phyloP scores from a whole-genome alignment of 176 grass and related monocot genomes.

The Oropetium thomaeum region DNA sequence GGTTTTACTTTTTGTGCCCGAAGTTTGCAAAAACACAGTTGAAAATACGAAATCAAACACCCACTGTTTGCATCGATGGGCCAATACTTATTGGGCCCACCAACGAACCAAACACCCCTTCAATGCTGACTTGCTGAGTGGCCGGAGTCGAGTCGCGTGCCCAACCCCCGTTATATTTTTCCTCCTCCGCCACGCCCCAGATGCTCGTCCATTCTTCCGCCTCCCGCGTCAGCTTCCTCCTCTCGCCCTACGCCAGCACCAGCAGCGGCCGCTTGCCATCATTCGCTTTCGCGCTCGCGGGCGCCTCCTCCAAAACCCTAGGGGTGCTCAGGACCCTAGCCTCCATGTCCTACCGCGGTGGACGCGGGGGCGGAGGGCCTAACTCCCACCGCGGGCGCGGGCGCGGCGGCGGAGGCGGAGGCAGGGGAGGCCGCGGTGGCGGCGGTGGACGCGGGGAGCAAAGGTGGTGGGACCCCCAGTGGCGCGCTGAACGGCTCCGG shows the following conservation, averaged over 20 bases:
- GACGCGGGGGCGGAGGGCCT: slow-evolving; percentile 51
- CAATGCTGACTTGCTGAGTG: no score
- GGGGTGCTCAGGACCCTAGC: slow-evolving; percentile 8
- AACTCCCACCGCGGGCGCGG: slow-evolving; percentile 57
- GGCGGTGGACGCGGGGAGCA: slow-evolving; percentile 66
- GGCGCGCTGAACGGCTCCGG: slow-evolving; percentile 81
- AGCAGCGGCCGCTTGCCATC: not conserved
- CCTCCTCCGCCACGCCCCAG: not conserved
- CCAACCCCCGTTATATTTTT: not conserved
- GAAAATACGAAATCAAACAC: no score
- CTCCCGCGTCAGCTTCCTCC: slow-evolving; percentile 18
- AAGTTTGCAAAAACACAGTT: no score
- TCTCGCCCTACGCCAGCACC: not conserved
- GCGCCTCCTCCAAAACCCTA: slow-evolving; percentile 1
- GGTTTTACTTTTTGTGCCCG: no score
- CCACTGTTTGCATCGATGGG: no score
- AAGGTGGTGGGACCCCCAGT: slow-evolving; percentile 91
- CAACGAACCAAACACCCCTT: not conserved
- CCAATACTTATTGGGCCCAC: not conserved
- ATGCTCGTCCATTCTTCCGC: slow-evolving; percentile 34
- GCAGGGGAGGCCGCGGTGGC: slow-evolving; percentile 30
- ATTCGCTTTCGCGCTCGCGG: not conserved
- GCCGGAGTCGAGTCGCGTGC: no score
- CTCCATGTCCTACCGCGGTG: slow-evolving; percentile 65
- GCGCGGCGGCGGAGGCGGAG: slow-evolving; percentile 32